Base-by-base conservation (phyloP, 169 alveolate species). In the Babesia ovis region DNA sequence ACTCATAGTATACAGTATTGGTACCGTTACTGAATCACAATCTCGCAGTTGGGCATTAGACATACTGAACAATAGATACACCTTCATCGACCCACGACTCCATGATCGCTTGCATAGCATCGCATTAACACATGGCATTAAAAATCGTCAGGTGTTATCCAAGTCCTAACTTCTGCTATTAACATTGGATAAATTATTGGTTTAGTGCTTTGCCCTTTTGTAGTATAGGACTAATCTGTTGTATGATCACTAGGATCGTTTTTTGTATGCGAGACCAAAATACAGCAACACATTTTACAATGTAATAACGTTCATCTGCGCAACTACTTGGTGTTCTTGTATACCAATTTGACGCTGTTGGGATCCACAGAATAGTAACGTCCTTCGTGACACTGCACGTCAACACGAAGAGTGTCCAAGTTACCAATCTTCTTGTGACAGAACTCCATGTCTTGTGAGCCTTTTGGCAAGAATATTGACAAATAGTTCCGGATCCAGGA, bases 401-500 rank as follows among this genome's bases (percentile, higher is more conserved):
- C 74, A 54, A 64, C 41, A 29, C 62, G 43, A 32, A 64, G 61
- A 29, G 61, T 64, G 74, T 64, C 74, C 41, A 48, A 29, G 23
- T 64, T 64, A 5, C 74, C 74, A 31, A 64, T 50, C 50, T 64
- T 64, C 59, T 22, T 64, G 3, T 29, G 16, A 11, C 61, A 1
- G 51, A 20, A 64, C 53, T 64, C 74, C 4, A 46, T 16, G 37
- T 64, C 61, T 1, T 54, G 8, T 23, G 74, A 27, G 37, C 25
- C 25, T 34, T 45, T 27, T 25, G 84, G 85, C 27, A 81, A 42
- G 66, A 81, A 81, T 4, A 60, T n/a, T 14, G 42, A 25, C 34
- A 81, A 34, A 54, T 76, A 68, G 50, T 48, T 27, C 41, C 71
- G 9, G 25, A 81, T 25, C 89, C 89, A 81, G 20, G 82, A 50